Evolutionary conservation across 805 yeast genomes (phyloP).

Genomic region (Zygosaccharomyces bisporus): DNA sequence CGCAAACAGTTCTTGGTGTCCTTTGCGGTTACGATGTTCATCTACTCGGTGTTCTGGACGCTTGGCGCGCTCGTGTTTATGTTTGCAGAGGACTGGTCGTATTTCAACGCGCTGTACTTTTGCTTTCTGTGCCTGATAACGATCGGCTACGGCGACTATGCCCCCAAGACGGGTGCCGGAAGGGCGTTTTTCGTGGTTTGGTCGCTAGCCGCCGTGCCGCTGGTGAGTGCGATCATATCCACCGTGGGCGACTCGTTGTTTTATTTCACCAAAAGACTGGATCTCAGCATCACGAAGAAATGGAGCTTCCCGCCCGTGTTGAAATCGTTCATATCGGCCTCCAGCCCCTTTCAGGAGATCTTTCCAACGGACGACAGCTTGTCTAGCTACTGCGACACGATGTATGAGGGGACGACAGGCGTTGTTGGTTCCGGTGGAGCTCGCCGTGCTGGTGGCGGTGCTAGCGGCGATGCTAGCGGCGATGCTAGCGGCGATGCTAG

Average conservation of each 20-base stretch:
- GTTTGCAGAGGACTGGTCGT: constrained; percentile 64
- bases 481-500: too few relatives aligned
- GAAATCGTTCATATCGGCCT: not conserved
- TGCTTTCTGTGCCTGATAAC: constrained; percentile 72
- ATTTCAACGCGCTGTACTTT: constrained; percentile 69
- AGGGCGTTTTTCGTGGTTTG: constrained; percentile 70
- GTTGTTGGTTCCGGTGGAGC: too few relatives aligned
- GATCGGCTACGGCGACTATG: constrained; percentile 79
- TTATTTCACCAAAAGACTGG: constrained; percentile 17
- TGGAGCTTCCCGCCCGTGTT: not conserved
- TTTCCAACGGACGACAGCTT: not conserved
- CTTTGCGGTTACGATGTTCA: constrained; percentile 38
- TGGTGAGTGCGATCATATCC: constrained; percentile 78
- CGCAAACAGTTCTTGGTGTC: constrained; percentile 40
- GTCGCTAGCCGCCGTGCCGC: constrained; percentile 80
- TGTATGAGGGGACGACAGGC: too few relatives aligned
- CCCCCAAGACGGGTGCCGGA: constrained; percentile 63
- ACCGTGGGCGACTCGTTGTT: constrained; percentile 55
- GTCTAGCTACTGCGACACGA: not conserved
- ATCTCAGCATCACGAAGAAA: not conserved
- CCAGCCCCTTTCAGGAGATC: not conserved
- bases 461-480: too few relatives aligned
- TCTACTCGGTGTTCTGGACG: constrained; percentile 61
- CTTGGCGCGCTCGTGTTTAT: constrained; percentile 67
- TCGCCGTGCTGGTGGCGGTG: too few relatives aligned